phyloP scores from a whole-genome alignment of 495 filamentous ascomycete species.

The Tuber microsphaerosporum region DNA sequence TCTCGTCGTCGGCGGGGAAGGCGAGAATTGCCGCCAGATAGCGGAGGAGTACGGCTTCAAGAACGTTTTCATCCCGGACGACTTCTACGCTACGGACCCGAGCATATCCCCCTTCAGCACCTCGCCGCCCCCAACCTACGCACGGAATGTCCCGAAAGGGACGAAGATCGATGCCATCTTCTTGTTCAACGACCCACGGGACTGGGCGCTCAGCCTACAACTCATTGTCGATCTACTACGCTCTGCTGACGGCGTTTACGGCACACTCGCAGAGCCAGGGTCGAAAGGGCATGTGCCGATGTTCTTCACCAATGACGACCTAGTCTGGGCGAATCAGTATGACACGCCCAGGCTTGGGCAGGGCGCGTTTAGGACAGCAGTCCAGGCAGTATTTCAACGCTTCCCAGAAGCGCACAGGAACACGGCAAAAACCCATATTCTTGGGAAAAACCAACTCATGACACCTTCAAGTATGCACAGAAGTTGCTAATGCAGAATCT shows the following conservation, averaged over 20 bases:
- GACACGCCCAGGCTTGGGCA: conserved; percentile 86
- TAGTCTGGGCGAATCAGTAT: conserved; percentile 77
- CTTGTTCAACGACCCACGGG: conserved; percentile 83
- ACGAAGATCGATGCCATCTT: conserved; percentile 78
- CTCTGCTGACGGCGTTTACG: conserved; percentile 64
- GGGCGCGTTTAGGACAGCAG: conserved; percentile 76
- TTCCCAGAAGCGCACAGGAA: conserved; percentile 55
- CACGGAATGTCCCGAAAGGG: conserved; percentile 47
- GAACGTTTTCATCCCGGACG: conserved; percentile 74
- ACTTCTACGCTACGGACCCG: conserved; percentile 68
- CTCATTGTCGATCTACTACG: conserved; percentile 73
- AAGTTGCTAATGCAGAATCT: conserved; percentile 48
- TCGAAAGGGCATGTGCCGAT: conserved; percentile 72
- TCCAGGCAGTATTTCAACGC: conserved; percentile 69
- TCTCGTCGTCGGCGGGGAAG: conserved; percentile 62
- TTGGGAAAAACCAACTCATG: conserved; percentile 74
- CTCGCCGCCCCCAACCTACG: conserved; percentile 33
- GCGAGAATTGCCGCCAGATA: conserved; percentile 65
- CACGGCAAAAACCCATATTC: conserved; percentile 53
- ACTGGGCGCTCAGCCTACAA: conserved; percentile 73
- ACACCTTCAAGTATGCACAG: conserved; percentile 82
- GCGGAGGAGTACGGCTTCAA: conserved; percentile 79
- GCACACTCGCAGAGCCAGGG: conserved; percentile 64
- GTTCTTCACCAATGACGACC: conserved; percentile 84
- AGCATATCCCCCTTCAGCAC: conserved; percentile 49